Percentiles rank a stretch among this genome's conserved stretches.
Conservation (phyloP, 108 stramenopile species). For the Stephanodiscus triporus region DNA sequence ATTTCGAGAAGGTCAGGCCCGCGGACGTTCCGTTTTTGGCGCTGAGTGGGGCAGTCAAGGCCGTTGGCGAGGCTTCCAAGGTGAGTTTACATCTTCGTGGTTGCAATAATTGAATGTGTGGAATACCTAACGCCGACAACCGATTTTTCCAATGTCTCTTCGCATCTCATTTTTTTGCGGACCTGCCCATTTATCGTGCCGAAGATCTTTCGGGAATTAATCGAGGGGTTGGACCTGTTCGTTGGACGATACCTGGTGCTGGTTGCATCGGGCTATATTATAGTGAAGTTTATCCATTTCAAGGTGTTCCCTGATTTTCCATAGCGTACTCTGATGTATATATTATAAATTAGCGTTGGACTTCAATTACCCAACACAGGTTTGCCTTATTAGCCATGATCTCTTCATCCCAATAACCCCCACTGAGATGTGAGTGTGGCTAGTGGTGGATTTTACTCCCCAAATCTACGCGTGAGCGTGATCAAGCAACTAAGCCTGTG, state of each 20-base stretch:
- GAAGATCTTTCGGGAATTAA: constrained; percentile 60
- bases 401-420: too few relatives aligned
- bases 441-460: too few relatives aligned
- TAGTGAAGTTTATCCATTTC: constrained; percentile 92
- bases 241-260: constrained; percentile 88
- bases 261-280: constrained; percentile 84
- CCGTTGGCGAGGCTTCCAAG: constrained; percentile 70
- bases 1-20: constrained; percentile 53
- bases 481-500: too few relatives aligned
- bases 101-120: too few relatives aligned
- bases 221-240: constrained; percentile 88
- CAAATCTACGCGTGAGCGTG: too few relatives aligned
- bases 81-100: constrained; percentile 33
- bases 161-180: not conserved
- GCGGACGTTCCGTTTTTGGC: constrained; percentile 52
- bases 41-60: constrained; percentile 68
- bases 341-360: too few relatives aligned
- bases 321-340: not conserved
- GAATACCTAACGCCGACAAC: not conserved
- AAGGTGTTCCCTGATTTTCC: constrained; percentile 93
- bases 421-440: too few relatives aligned
- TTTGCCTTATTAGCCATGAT: too few relatives aligned
- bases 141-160: not conserved
- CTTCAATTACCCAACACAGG: too few relatives aligned
- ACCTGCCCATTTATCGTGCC: not conserved